Base-by-base conservation (phyloP, 106 monocot species). In the Narthecium ossifragum region DNA sequence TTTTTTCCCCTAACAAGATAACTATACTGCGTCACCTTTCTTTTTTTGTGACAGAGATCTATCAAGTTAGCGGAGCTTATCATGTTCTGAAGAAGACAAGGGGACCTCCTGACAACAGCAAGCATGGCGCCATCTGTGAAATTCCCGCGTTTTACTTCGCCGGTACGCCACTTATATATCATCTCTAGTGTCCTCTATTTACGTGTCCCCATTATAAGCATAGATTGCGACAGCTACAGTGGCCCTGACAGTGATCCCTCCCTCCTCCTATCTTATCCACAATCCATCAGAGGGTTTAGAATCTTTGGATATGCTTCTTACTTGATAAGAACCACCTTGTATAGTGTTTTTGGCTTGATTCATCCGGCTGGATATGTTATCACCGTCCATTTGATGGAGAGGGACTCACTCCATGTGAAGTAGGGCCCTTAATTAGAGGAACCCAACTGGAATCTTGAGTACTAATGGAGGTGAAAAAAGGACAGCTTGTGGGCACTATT, bases 131-230 rank as follows among this genome's bases (percentile, higher is more conserved):
- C n/a, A n/a, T n/a, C n/a, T n/a, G n/a, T n/a, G n/a, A n/a, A n/a
- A n/a, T n/a, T n/a, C n/a, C 5, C 2, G 50, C 26, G 26, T 22
- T 2, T 51, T 51, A 22, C 56, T 57, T 57, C 31, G 18, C 31
- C 32, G 29, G 56, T 58, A 38, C 38, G 58, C 58, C 37, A 58
- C 58, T 37, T 58, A 38, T 58, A 38, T 34, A 58, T 36, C 23
- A 34, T 37, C 58, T 58, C 15, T 37, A 18, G 12, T 8, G 24
- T 10, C 21, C 22, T 7, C 9, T 38, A 38, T 43, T 43, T 18
- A 17, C 6, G 14, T 43, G 43, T 43, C 43, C 18, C 23, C 25
- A 29, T 31, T 18, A 31, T n/a, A 0, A 6, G 27, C 28, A 54
- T 12, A 29, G 53, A 54, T 54, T 12, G 28, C 27, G 53, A 54